Evolutionary conservation across 306 rosid genomes (phyloP).

Genomic region (Coriaria nepalensis): DNA sequence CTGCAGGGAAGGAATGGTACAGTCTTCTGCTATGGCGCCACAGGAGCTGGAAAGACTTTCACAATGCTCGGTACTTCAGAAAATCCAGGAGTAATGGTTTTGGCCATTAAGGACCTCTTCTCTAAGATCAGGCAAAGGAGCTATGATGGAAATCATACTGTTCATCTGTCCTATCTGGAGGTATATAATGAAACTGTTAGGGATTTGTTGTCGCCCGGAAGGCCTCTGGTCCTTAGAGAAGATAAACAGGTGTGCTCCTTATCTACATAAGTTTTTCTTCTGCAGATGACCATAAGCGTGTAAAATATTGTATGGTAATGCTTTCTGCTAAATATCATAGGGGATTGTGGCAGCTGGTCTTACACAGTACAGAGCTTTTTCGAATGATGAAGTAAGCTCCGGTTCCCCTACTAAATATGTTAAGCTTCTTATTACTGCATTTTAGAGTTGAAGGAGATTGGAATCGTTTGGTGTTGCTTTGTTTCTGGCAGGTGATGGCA

Average conservation of each 20-base stretch:
- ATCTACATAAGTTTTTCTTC: not conserved
- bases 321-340: conserved; percentile 24
- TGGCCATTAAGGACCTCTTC: conserved; percentile 92
- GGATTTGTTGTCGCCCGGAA: conserved; percentile 89
- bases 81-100: conserved; percentile 96
- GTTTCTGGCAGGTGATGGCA: conserved; percentile 71
- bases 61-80: conserved; percentile 91
- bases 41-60: conserved; percentile 95
- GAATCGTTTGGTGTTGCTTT: conserved; percentile 7
- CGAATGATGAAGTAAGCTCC: conserved; percentile 79
- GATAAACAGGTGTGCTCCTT: conserved; percentile 62
- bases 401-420: not conserved
- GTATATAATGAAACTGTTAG: conserved; percentile 90
- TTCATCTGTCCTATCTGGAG: conserved; percentile 88
- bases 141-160: conserved; percentile 74
- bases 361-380: conserved; percentile 88
- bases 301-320: too few species aligned
- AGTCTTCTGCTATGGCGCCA: conserved; percentile 93
- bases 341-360: conserved; percentile 93
- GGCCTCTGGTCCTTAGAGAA: conserved; percentile 89
- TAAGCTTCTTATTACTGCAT: not conserved
- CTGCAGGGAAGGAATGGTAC: conserved; percentile 94
- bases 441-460: conserved; percentile 4
- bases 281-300: not conserved
- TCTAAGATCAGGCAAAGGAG: conserved; percentile 76